phyloP scores from a whole-genome alignment of 169 alveolate genomes.

The Theileria annulata region DNA sequence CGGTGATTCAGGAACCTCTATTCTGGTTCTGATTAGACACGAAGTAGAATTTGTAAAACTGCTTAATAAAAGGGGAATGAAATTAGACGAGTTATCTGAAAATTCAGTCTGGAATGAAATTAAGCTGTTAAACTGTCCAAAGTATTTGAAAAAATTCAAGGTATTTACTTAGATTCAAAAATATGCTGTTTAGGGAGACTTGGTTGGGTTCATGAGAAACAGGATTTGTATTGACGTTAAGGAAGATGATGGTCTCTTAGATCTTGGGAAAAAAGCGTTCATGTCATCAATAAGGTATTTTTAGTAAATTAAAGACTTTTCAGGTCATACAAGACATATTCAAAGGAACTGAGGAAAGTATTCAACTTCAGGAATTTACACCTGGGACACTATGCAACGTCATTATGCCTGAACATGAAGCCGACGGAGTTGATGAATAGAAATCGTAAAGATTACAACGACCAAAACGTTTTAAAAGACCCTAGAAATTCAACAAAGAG shows the following conservation, averaged over 20 bases:
- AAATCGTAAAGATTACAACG: background rate
- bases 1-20: constrained; percentile 72
- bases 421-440: constrained; percentile 47
- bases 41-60: constrained; percentile 54
- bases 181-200: constrained; percentile 23
- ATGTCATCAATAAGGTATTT: constrained; percentile 48
- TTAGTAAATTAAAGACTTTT: background rate
- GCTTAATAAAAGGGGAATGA: constrained; percentile 41
- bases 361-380: constrained; percentile 60
- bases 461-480: too few relatives aligned
- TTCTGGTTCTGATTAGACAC: constrained; percentile 58
- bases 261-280: constrained; percentile 36
- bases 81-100: constrained; percentile 45
- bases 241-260: constrained; percentile 20
- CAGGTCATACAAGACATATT: constrained; percentile 55
- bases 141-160: constrained; percentile 48
- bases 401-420: constrained; percentile 48
- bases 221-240: constrained; percentile 44
- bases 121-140: constrained; percentile 47
- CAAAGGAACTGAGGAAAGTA: constrained; percentile 52
- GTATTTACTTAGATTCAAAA: constrained; percentile 12
- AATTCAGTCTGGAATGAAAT: constrained; percentile 53
- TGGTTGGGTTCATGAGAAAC: constrained; percentile 53
- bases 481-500: constrained; percentile 2
- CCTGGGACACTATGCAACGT: constrained; percentile 66